These are phyloP conservation scores for Chytriomyces sp. DNA, from an alignment of 192 early-diverging fungal genomes.

Conservation along the genomic window DNA sequence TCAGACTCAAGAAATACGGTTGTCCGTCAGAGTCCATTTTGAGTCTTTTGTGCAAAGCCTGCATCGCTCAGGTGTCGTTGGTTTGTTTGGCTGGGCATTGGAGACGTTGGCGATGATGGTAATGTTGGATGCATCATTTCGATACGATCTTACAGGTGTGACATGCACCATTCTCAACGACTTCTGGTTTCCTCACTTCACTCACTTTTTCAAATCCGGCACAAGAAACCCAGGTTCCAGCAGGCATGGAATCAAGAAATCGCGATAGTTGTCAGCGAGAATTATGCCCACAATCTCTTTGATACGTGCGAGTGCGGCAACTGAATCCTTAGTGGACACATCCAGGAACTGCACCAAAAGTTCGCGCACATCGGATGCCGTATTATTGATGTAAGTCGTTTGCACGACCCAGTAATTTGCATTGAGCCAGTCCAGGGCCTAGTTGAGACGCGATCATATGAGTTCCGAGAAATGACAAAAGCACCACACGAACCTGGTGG, in stretches of 20 bases:
- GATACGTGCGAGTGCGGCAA: not conserved
- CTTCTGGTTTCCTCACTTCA: too few species aligned
- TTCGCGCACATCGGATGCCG: conserved; percentile 16
- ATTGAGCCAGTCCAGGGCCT: conserved; percentile 56
- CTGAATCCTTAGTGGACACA: not conserved
- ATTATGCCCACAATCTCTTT: conserved; percentile 30
- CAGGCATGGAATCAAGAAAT: conserved; percentile 42
- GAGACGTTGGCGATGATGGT: too few species aligned
- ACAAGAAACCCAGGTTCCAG: conserved; percentile 41
- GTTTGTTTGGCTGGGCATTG: too few species aligned
- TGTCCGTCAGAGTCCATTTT: too few species aligned
- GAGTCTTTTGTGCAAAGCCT: too few species aligned
- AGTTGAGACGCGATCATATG: not conserved
- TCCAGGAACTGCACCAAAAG: conserved; percentile 2
- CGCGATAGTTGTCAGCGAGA: conserved; percentile 39
- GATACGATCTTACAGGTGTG: not conserved
- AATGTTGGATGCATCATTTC: too few species aligned
- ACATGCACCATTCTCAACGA: not conserved
- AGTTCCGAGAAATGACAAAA: not conserved
- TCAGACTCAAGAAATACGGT: not conserved
- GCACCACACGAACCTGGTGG: conserved; percentile 28
- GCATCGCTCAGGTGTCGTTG: too few species aligned
- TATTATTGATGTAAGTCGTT: conserved; percentile 40
- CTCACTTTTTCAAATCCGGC: conserved; percentile 30
- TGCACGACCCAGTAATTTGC: conserved; percentile 53